These are phyloP conservation scores for Gossypium davidsonii DNA, from an alignment of 441 rosid species.

Conservation along the genomic window DNA sequence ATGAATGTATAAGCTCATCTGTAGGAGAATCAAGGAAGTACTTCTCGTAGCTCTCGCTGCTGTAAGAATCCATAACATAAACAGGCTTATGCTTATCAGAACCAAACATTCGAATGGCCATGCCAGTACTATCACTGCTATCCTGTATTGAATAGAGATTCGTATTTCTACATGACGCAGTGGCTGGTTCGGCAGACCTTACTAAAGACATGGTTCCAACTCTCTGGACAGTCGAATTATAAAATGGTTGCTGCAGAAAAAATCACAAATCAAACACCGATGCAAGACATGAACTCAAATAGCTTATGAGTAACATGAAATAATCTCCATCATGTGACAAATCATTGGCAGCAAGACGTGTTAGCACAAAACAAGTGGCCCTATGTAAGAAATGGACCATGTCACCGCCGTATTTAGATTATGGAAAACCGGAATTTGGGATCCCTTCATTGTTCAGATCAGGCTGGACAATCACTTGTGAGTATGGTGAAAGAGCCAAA, in stretches of 20 bases:
- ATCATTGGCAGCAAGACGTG: not conserved
- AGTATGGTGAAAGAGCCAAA: not conserved
- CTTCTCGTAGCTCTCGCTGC: conserved; percentile 70
- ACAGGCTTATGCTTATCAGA: conserved; percentile 48
- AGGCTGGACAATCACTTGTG: not conserved
- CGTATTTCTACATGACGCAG: conserved; percentile 46
- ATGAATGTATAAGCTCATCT: conserved; percentile 47
- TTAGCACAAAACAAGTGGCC: not conserved
- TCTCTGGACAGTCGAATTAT: conserved; percentile 14
- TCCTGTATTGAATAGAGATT: conserved; percentile 55
- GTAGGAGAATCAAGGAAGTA: conserved; percentile 73
- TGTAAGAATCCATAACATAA: conserved; percentile 49
- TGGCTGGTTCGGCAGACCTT: conserved; percentile 53
- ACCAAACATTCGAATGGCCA: conserved; percentile 38
- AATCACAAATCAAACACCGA: not conserved
- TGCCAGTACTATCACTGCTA: conserved; percentile 30
- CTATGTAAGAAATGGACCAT: not conserved
- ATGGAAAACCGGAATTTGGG: not conserved
- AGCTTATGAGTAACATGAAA: not conserved
- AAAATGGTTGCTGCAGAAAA: conserved; percentile 16
- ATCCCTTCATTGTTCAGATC: not conserved
- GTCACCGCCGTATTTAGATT: not conserved
- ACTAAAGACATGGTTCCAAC: conserved; percentile 60
- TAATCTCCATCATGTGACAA: not conserved
- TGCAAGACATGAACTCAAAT: not conserved